A percentile compares a stretch with the other conserved stretches of the same genome.
Evolutionary conservation across 129 eudicot genomes (phyloP).

Genomic region (Lonicera japonica): DNA sequence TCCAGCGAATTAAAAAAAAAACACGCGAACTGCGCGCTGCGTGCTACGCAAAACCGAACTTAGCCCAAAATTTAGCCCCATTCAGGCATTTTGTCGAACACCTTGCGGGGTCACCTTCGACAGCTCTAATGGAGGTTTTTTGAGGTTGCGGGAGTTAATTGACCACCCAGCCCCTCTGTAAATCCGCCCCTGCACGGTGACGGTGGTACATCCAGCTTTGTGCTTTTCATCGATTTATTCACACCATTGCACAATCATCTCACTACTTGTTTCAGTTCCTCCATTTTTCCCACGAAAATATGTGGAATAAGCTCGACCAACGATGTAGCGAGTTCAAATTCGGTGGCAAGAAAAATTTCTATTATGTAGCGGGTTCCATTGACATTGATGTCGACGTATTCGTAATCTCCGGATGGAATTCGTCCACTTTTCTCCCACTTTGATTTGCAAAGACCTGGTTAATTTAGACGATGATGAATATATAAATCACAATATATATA

Average conservation of each 20-base stretch:
- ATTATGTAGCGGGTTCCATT: constrained; percentile 47
- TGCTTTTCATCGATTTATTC: constrained; percentile 39
- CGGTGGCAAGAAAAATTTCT: constrained; percentile 36
- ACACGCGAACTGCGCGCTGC: no score
- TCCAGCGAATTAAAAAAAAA: no score
- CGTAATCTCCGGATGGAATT: constrained; percentile 51
- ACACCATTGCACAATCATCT: constrained; percentile 47
- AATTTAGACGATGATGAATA: no score
- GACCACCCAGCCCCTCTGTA: no score
- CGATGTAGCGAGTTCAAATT: constrained; percentile 60
- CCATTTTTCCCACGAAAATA: constrained; percentile 33
- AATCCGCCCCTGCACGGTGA: no score
- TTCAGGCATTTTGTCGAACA: no score
- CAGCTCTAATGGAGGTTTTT: no score
- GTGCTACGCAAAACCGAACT: no score
- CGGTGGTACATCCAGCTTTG: constrained; percentile 46
- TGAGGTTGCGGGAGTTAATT: no score
- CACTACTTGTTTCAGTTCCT: constrained; percentile 38
- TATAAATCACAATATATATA: no score
- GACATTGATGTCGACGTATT: constrained; percentile 58
- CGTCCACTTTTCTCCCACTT: constrained; percentile 71
- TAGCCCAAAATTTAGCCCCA: no score
- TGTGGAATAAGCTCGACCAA: constrained; percentile 44
- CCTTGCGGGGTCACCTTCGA: no score
- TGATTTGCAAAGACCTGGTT: constrained; percentile 84